Base-by-base conservation (phyloP, 768 basidiomycete genomes). In the Cyclocybe aegerita region DNA sequence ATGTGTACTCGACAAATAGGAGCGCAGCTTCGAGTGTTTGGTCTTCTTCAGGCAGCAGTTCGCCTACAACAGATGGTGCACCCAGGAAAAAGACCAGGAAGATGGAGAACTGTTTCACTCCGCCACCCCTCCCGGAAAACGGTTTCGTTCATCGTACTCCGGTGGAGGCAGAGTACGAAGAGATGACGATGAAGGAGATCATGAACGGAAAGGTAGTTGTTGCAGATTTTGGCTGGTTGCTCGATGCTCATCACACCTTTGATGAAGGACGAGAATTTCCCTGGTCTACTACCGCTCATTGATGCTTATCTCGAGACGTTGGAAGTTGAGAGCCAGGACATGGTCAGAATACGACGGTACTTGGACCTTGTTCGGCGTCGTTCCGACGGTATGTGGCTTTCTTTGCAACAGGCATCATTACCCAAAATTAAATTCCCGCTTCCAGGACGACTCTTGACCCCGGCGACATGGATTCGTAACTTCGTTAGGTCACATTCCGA, bases 181-280 rank as follows among this genome's bases (percentile, higher is more conserved):
- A 96, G 65, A 94, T 96, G 87, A 82, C 88, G 0, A 79, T 98
- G 66, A 74, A 91, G 53, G 93, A 98, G 70, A 90, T 98, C 44
- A 87, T 99, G 68, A 92, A 89, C 59, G 97, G 97, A n/a, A 90
- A 90, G 80, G 89, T 86, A 52, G 44, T 72, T 55, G 2, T 17
- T 31, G 32, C 15, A 44, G 51, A 52, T 47, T 37, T 43, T 17
- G 46, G 49, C n/a, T 8, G 29, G 29, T 9, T 52, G 5, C n/a
- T 29, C 11, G 14, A 44, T 39, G 23, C 14, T 46, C 7, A 45
- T 43, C 16, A 12, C 15, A 43, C 43, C 7, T 4, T 44, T 15
- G 9, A 11, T 34, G 42, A 7, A 91, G 85, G 81, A 80, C 7
- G 67, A 73, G 32, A 62, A 68, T 30, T 94, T 90, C 72, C 88